These are phyloP conservation scores for Boletus sp. DNA, from an alignment of 768 basidiomycete genomes.

Conservation along the genomic window DNA sequence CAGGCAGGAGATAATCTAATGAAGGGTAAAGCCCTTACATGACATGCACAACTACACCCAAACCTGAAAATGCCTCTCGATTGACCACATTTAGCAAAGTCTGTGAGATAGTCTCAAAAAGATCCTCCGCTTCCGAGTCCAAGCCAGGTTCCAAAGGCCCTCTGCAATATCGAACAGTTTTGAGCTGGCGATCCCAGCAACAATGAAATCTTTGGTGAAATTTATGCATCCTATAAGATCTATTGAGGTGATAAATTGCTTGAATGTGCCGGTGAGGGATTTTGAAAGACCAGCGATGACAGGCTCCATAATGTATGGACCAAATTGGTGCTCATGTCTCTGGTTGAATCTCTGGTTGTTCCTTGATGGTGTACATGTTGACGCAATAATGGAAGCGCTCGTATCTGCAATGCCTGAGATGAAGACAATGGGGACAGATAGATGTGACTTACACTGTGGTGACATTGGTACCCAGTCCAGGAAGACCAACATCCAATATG, in stretches of 20 bases:
- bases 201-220: slow-evolving; percentile 96
- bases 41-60: slow-evolving; percentile 94
- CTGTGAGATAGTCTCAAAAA: slow-evolving; percentile 98
- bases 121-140: slow-evolving; percentile 91
- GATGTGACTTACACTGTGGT: slow-evolving; percentile 76
- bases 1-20: slow-evolving; percentile 7
- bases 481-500: slow-evolving; percentile 85
- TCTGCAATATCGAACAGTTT: slow-evolving; percentile 98
- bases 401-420: slow-evolving; percentile 48
- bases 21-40: slow-evolving; percentile 59
- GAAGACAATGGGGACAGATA: not conserved
- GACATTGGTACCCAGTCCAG: slow-evolving; percentile 93
- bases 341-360: slow-evolving; percentile 94
- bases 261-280: slow-evolving; percentile 65
- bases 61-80: slow-evolving; percentile 94
- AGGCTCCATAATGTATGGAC: slow-evolving; percentile 95
- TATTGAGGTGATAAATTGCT: slow-evolving; percentile 93
- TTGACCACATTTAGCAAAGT: slow-evolving; percentile 94
- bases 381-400: slow-evolving; percentile 91
- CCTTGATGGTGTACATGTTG: slow-evolving; percentile 99
- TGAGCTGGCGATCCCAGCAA: slow-evolving; percentile 86
- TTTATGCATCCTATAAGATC: slow-evolving; percentile 94
- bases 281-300: slow-evolving; percentile 90
- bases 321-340: slow-evolving; percentile 96
- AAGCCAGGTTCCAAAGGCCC: slow-evolving; percentile 97